phyloP scores from a whole-genome alignment of 495 filamentous ascomycete genomes.

The Annulohypoxylon bovei region DNA sequence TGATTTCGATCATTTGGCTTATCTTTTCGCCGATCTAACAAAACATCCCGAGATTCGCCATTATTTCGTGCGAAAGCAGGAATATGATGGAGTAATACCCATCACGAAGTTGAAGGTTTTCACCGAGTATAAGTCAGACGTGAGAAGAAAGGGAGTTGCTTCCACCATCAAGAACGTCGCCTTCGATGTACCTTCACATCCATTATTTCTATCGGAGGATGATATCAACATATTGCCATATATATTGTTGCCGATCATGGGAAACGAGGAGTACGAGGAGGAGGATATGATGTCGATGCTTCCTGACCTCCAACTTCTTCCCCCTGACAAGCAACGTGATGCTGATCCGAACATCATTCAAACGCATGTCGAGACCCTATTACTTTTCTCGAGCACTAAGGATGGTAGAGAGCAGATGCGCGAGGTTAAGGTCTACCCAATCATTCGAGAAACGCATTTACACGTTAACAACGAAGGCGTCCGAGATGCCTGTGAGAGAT shows the following conservation, averaged over 20 bases:
- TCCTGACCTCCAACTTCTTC: slow-evolving; percentile 85
- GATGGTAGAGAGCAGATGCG: slow-evolving; percentile 78
- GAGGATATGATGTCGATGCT: slow-evolving; percentile 84
- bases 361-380: slow-evolving; percentile 88
- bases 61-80: slow-evolving; percentile 77
- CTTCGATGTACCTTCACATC: slow-evolving; percentile 75
- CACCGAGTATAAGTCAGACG: slow-evolving; percentile 81
- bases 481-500: slow-evolving; percentile 82
- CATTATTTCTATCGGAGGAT: slow-evolving; percentile 71
- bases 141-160: slow-evolving; percentile 90
- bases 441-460: slow-evolving; percentile 87
- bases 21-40: slow-evolving; percentile 91
- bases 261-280: slow-evolving; percentile 69
- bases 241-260: slow-evolving; percentile 74
- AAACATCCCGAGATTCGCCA: slow-evolving; percentile 77
- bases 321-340: slow-evolving; percentile 87
- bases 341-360: slow-evolving; percentile 75
- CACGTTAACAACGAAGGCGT: slow-evolving; percentile 82
- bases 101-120: slow-evolving; percentile 90
- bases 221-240: slow-evolving; percentile 86
- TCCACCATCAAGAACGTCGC: slow-evolving; percentile 89
- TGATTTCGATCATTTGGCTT: slow-evolving; percentile 90
- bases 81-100: slow-evolving; percentile 82
- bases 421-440: slow-evolving; percentile 82
- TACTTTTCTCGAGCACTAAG: slow-evolving; percentile 81